Percentiles rank a stretch among this genome's conserved stretches.
phyloP scores from a whole-genome alignment of 306 rosid species.

The Rosa lucieae region DNA sequence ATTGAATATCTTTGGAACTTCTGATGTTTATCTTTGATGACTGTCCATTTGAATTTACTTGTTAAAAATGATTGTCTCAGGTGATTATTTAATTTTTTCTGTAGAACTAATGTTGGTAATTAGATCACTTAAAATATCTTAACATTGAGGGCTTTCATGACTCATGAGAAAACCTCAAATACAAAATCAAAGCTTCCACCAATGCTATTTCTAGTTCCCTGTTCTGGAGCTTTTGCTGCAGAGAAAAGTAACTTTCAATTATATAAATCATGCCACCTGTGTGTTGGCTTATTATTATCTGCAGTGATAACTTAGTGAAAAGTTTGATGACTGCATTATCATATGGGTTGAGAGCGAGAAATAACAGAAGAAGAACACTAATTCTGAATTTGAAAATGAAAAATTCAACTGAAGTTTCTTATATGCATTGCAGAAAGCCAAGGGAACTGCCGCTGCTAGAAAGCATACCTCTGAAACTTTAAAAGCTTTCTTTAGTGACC shows the following conservation, averaged over 20 bases:
- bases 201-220: background rate
- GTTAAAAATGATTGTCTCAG: background rate
- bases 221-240: background rate
- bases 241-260: background rate
- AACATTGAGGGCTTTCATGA: background rate
- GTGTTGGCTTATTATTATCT: background rate
- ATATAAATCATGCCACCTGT: background rate
- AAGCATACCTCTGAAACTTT: slow-evolving; percentile 68
- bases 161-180: background rate
- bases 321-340: background rate
- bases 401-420: background rate
- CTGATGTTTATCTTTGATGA: background rate
- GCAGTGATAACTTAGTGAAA: too few relatives aligned
- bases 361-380: background rate
- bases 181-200: background rate
- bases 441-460: slow-evolving; percentile 83
- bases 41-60: background rate
- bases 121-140: background rate
- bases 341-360: background rate
- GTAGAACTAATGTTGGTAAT: background rate
- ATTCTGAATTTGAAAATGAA: slow-evolving; percentile 3
- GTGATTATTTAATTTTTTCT: background rate
- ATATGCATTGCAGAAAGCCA: slow-evolving; percentile 63
- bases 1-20: slow-evolving; percentile 18
- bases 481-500: slow-evolving; percentile 84